Conservation (phyloP, 306 rosid species). For the Spatholobus suberectus region DNA sequence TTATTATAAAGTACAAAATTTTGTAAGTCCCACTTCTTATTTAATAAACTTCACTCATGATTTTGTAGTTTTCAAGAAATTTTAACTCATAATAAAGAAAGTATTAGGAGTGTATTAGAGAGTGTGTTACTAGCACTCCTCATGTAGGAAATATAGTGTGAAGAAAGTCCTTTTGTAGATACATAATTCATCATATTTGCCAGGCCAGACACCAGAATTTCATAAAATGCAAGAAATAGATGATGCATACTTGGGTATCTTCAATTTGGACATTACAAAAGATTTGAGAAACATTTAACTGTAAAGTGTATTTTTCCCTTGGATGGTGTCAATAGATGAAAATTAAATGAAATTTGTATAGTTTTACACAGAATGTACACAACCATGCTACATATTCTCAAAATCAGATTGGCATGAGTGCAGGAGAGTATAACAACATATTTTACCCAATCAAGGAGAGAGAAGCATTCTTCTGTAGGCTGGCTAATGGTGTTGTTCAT, state of each 20-base stretch:
- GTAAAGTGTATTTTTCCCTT: not conserved
- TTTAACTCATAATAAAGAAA: no score
- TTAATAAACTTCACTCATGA: no score
- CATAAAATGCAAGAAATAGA: not conserved
- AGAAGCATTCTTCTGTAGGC: not conserved
- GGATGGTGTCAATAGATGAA: not conserved
- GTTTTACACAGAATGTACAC: slow-evolving; percentile 4
- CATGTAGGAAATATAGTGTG: not conserved
- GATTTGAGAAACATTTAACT: not conserved
- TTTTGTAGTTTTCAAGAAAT: no score
- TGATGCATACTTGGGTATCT: not conserved
- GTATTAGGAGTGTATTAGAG: no score
- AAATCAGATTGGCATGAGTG: not conserved
- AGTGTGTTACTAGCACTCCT: no score
- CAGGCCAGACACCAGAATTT: not conserved
- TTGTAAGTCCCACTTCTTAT: no score
- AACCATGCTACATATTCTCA: not conserved
- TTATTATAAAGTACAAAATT: no score
- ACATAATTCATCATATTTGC: not conserved
- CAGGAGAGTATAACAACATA: not conserved
- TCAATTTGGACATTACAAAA: slow-evolving; percentile 21
- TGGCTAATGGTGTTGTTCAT: not conserved
- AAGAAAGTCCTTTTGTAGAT: not conserved
- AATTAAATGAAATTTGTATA: not conserved
- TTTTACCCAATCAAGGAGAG: slow-evolving; percentile 52